Conservation (phyloP, 1,284 basidiomycete genomes). For the Melampsora abietis-canadensis region DNA sequence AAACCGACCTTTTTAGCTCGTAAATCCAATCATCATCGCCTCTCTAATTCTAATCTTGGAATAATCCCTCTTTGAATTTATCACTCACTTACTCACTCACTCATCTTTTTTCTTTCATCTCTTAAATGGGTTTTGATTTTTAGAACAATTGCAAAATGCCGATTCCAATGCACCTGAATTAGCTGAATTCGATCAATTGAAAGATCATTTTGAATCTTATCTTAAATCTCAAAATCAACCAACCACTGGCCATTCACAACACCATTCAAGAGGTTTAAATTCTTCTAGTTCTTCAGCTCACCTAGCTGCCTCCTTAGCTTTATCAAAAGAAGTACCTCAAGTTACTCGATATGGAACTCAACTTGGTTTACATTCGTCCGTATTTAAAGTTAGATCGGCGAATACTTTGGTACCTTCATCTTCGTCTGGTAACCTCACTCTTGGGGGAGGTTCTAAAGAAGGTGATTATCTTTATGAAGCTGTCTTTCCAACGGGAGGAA, state of each 20-base stretch:
- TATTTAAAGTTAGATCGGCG: conserved; percentile 34
- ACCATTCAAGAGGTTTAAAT: conserved; percentile 6
- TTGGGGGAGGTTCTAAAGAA: conserved; percentile 22
- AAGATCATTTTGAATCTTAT: conserved; percentile 90
- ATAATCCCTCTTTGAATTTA: neutral
- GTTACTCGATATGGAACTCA: conserved; percentile 34
- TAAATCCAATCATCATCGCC: conserved; percentile 44
- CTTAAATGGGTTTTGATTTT: neutral
- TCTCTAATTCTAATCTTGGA: neutral
- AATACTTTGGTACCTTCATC: conserved; percentile 11
- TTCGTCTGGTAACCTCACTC: conserved; percentile 6
- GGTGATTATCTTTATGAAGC: conserved; percentile 23
- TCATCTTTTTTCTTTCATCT: neutral
- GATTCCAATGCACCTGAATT: conserved; percentile 79
- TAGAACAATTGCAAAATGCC: conserved; percentile 80
- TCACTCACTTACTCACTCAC: neutral
- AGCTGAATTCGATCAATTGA: conserved; percentile 82
- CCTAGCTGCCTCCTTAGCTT: conserved; percentile 51
- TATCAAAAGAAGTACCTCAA: conserved; percentile 38
- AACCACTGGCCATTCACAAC: conserved; percentile 1
- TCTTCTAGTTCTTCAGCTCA: conserved; percentile 44
- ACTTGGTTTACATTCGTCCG: conserved; percentile 30
- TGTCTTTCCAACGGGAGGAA: conserved; percentile 16
- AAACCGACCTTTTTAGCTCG: conserved; percentile 82
- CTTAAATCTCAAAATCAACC: conserved; percentile 53